Evolutionary conservation across 73 alveolate species (phyloP).

Genomic region (Symbiodinium pilosum): DNA sequence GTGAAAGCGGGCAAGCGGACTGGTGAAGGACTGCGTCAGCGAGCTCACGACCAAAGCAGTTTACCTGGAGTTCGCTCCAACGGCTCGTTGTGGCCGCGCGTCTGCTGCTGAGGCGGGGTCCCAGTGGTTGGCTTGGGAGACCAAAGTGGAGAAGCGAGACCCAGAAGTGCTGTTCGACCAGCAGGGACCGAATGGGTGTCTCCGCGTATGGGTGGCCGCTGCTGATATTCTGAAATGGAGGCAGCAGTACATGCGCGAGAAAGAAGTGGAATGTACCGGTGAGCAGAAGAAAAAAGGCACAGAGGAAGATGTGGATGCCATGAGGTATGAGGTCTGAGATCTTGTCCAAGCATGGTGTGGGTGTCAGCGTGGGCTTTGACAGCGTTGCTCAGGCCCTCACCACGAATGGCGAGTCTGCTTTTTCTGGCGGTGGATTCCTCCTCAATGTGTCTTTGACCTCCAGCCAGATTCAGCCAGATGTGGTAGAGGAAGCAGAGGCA

Average conservation of each 20-base stretch:
- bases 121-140: background rate
- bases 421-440: background rate
- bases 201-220: slow-evolving; percentile 1
- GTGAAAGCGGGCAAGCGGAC: background rate
- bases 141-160: background rate
- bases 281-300: background rate
- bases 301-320: slow-evolving; percentile 15
- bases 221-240: background rate
- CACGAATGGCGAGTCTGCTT: background rate
- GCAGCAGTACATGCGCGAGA: background rate
- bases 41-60: background rate
- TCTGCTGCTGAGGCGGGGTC: background rate
- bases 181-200: background rate
- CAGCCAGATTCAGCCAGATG: background rate
- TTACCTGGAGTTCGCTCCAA: background rate
- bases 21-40: background rate
- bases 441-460: no score
- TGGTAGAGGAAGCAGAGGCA: background rate
- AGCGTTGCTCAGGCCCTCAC: background rate
- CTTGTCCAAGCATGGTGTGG: background rate
- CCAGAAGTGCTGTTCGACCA: background rate
- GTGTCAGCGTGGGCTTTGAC: background rate
- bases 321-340: slow-evolving; percentile 13
- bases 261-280: background rate
- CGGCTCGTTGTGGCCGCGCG: background rate